A percentile compares a stretch with the other conserved stretches of the same genome.
Evolutionary conservation across 805 yeast species (phyloP).

Genomic region (Nematodospora valgi): DNA sequence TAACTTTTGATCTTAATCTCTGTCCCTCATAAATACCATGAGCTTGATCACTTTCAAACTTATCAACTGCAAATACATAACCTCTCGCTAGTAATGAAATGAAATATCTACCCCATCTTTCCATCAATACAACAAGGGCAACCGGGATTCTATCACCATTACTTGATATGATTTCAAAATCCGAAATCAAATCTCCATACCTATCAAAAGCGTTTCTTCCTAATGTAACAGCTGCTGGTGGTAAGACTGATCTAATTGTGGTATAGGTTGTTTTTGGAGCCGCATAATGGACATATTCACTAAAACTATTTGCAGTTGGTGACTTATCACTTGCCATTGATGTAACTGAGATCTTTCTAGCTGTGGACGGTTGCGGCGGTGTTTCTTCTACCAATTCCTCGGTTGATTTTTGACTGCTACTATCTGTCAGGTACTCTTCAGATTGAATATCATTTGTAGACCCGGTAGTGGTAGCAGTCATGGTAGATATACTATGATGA

Average conservation of each 20-base stretch:
- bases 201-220: slow-evolving; percentile 74
- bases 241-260: slow-evolving; percentile 65
- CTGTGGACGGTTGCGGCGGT: neutral
- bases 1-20: slow-evolving; percentile 11
- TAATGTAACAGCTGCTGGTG: slow-evolving; percentile 72
- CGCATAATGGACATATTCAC: slow-evolving; percentile 69
- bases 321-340: slow-evolving; percentile 19
- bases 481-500: neutral
- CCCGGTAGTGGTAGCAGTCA: neutral
- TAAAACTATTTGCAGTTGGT: slow-evolving; percentile 44
- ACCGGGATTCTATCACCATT: slow-evolving; percentile 68
- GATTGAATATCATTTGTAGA: neutral
- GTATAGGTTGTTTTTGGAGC: slow-evolving; percentile 69
- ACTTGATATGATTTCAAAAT: slow-evolving; percentile 67
- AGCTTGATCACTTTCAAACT: slow-evolving; percentile 29
- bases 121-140: slow-evolving; percentile 57
- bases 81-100: slow-evolving; percentile 59
- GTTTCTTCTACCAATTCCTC: slow-evolving; percentile 6
- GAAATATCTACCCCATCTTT: slow-evolving; percentile 76
- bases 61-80: slow-evolving; percentile 55
- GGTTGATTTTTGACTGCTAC: neutral
- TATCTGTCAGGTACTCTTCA: slow-evolving; percentile 8
- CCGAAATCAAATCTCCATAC: slow-evolving; percentile 60
- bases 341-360: slow-evolving; percentile 17
- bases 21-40: slow-evolving; percentile 6